Percentiles rank a stretch among this genome's conserved stretches.
Conservation (phyloP, 2,329 filamentous ascomycete genomes). For the Apiospora sp. region DNA sequence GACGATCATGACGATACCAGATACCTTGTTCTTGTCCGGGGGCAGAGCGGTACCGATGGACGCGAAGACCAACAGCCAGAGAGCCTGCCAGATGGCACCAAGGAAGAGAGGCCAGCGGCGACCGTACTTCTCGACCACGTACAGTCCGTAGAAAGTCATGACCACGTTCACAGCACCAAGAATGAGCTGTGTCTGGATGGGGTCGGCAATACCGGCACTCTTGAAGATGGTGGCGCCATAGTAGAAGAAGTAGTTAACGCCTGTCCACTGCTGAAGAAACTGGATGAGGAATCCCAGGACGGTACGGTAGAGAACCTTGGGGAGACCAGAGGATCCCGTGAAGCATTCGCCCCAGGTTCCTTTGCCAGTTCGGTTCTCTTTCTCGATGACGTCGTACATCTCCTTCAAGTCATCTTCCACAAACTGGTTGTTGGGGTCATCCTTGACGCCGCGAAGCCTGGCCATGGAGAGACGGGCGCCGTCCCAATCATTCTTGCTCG, state of each 20-base stretch:
- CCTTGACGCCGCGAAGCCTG: conserved; percentile 59
- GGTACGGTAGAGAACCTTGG: conserved; percentile 70
- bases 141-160: conserved; percentile 72
- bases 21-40: conserved; percentile 51
- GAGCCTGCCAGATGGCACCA: conserved; percentile 72
- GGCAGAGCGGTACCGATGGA: conserved; percentile 58
- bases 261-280: conserved; percentile 72
- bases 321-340: conserved; percentile 55
- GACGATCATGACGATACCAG: conserved; percentile 75
- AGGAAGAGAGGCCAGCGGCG: conserved; percentile 72
- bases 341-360: conserved; percentile 69
- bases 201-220: conserved; percentile 71
- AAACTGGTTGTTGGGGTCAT: conserved; percentile 52
- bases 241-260: conserved; percentile 69
- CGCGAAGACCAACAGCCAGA: conserved; percentile 71
- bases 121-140: conserved; percentile 72
- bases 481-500: conserved; percentile 54
- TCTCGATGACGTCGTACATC: conserved; percentile 56
- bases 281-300: conserved; percentile 69
- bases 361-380: conserved; percentile 53
- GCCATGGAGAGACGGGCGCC: conserved; percentile 59
- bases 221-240: conserved; percentile 74
- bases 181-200: conserved; percentile 73
- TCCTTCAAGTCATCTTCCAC: conserved; percentile 62
- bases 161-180: conserved; percentile 72